Conservation (phyloP, 208 protist genomes). For the Acanthamoeba castellanii region DNA sequence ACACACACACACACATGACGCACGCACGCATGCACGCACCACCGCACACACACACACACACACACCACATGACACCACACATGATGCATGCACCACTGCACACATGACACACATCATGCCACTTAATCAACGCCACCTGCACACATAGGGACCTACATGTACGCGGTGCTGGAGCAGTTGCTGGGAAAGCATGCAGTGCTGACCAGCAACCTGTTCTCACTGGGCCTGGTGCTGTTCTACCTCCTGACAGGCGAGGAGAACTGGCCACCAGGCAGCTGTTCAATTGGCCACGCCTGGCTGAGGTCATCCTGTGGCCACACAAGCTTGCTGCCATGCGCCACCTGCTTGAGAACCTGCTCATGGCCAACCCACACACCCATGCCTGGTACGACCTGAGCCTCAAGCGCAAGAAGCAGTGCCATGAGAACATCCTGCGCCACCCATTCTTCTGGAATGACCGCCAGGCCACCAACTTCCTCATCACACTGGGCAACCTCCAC, state of each 20-base stretch:
- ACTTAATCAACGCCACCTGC: not conserved
- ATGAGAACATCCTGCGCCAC: conserved; percentile 47
- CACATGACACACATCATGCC: no score
- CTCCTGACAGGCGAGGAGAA: conserved; percentile 7
- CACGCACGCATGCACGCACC: not conserved
- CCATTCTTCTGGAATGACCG: conserved; percentile 37
- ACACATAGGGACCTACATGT: not conserved
- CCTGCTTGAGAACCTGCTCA: conserved; percentile 5
- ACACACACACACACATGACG: no score
- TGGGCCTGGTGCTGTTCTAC: conserved; percentile 17
- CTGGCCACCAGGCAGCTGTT: not conserved
- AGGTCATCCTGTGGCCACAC: not conserved
- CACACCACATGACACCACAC: no score
- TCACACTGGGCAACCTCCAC: conserved; percentile 8
- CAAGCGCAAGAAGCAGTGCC: not conserved
- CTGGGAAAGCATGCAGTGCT: not conserved
- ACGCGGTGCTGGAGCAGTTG: conserved; percentile 1
- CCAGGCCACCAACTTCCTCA: conserved; percentile 40
- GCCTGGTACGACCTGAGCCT: conserved; percentile 19
- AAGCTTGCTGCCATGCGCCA: not conserved
- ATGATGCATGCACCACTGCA: no score
- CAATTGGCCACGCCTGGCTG: not conserved
- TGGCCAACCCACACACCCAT: not conserved
- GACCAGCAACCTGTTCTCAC: not conserved
- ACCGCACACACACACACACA: no score